Base-by-base conservation (phyloP, 495 filamentous ascomycete genomes). In the Penicillium maclennaniae region DNA sequence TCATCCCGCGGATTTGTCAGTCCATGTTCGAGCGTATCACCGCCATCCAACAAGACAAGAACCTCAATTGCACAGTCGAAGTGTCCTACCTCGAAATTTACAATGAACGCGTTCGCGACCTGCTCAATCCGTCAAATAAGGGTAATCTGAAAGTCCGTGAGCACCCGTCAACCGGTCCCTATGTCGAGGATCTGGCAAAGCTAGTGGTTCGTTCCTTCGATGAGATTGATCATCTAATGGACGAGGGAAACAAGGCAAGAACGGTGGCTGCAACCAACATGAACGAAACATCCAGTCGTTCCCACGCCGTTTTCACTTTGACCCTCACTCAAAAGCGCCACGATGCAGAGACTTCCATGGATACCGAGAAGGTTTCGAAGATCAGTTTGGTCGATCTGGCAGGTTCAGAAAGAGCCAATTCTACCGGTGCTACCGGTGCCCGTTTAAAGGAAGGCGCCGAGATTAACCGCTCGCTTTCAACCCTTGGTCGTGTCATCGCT, bases 61-160 rank as follows among this genome's bases (percentile, higher is more conserved):
- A 86, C 63, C 68, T 92, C 60, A 84, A 82, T 49, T 95, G 87
- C 68, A 97, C 92, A 4, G 92, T 99, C 43, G 95, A 99, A 72
- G 95, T 97, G 21, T 97, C 95, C 43, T 99, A 97, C 65, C 81
- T 99, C 59, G 95, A 99, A 78, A 97, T 99, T 65, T 99, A 99
- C 78, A 99, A 99, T 69, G 95, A 99, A 72, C 81, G 91, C 50
- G 93, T 99, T 21, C 86, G 95, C 63, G 95, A 99, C 80, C 77
- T 99, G 53, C 79, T 99, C 49, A 97, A 97, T 65, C 95, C 95
- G 28, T 85, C 90, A 12, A 97, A 92, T 26, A 97, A 97, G 69
- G 92, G 95, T 20, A 96, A 97, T 66, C 78, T 97, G 21, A 96
- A 92, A 69, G 95, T 99, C 56, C 83, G 95, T 68, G 95, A 99